These are phyloP conservation scores for Spatholobus suberectus DNA, from an alignment of 306 rosid species.

Conservation along the genomic window DNA sequence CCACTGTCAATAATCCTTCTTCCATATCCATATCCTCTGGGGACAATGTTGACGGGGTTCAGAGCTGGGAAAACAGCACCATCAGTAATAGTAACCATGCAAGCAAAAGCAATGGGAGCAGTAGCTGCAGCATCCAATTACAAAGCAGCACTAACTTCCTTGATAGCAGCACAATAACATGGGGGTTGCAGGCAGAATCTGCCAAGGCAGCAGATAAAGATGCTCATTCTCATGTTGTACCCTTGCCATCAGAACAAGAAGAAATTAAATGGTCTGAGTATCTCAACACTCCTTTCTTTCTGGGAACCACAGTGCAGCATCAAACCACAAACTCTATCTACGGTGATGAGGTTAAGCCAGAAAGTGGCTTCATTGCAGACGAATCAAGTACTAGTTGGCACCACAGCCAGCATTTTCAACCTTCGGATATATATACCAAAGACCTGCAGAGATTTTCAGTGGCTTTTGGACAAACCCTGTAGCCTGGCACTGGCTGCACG, in stretches of 20 bases:
- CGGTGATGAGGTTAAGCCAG: conserved; percentile 61
- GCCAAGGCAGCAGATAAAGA: conserved; percentile 41
- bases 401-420: conserved; percentile 52
- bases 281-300: conserved; percentile 56
- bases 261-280: conserved; percentile 85
- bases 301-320: conserved; percentile 51
- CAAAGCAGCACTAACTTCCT: conserved; percentile 47
- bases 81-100: too few species aligned
- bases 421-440: conserved; percentile 64
- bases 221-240: conserved; percentile 13
- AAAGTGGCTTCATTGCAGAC: conserved; percentile 48
- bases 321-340: conserved; percentile 52
- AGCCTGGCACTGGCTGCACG: conserved; percentile 19
- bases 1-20: conserved; percentile 35
- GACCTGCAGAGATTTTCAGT: conserved; percentile 82
- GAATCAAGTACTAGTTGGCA: conserved; percentile 50
- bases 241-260: conserved; percentile 49
- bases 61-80: conserved; percentile 58
- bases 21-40: conserved; percentile 51
- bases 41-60: conserved; percentile 46
- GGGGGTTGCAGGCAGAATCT: conserved; percentile 52
- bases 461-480: conserved; percentile 84
- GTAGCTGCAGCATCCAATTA: conserved; percentile 41
- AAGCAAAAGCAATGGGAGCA: conserved; percentile 53
- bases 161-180: conserved; percentile 39